These are phyloP conservation scores for Alternaria postmessia DNA, from an alignment of 2,329 filamentous ascomycete genomes.

Conservation along the genomic window DNA sequence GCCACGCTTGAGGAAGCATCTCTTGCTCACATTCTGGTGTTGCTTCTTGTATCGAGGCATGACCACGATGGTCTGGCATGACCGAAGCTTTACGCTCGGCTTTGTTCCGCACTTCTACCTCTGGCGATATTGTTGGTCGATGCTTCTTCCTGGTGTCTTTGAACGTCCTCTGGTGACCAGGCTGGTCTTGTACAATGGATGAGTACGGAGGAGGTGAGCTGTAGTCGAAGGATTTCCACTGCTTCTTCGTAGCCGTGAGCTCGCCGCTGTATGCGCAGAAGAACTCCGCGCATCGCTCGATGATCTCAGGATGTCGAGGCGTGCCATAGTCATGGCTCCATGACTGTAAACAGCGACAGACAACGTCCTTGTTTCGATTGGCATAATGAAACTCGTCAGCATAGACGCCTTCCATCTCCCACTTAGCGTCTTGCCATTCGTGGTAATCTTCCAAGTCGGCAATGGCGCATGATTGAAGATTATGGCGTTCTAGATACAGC, in stretches of 20 bases:
- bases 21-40: conserved; percentile 5
- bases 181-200: background rate
- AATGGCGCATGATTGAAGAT: conserved; percentile 9
- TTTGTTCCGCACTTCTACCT: conserved; percentile 1
- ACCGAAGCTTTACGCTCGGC: background rate
- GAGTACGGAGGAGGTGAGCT: conserved; percentile 10
- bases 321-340: background rate
- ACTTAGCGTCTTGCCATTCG: conserved; percentile 1
- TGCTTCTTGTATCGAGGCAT: background rate
- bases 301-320: conserved; percentile 20
- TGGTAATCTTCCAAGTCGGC: background rate
- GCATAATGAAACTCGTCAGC: conserved; percentile 26
- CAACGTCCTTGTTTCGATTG: conserved; percentile 10
- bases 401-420: conserved; percentile 9
- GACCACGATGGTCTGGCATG: background rate
- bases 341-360: conserved; percentile 25
- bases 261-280: conserved; percentile 9
- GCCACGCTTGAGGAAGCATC: conserved; percentile 26
- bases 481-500: conserved; percentile 21
- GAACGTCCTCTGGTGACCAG: background rate
- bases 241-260: conserved; percentile 11
- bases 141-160: background rate
- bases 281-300: conserved; percentile 25
- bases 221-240: conserved; percentile 19
- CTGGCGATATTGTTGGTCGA: background rate